A percentile compares a stretch with the other conserved stretches of the same genome.
phyloP scores from a whole-genome alignment of 108 stramenopile genomes.

The Cyclotella baltica region DNA sequence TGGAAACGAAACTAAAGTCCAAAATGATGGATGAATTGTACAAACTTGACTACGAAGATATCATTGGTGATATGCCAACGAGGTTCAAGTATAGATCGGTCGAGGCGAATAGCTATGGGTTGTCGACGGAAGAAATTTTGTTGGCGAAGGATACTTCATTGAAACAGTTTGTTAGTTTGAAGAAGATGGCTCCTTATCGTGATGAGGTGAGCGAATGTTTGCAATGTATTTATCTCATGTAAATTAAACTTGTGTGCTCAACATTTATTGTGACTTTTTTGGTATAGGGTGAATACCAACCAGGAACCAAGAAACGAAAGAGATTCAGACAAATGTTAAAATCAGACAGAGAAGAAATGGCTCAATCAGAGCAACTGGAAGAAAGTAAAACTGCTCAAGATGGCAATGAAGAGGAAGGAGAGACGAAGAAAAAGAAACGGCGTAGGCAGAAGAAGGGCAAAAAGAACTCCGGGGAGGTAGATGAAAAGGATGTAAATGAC shows the following conservation, averaged over 20 bases:
- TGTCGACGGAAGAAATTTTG: conserved; percentile 94
- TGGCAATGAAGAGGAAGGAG: conserved; percentile 32
- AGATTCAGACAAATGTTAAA: conserved; percentile 81
- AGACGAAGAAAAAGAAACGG: conserved; percentile 64
- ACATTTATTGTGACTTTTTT: neutral
- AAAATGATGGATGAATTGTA: conserved; percentile 94
- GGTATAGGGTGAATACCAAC: conserved; percentile 59
- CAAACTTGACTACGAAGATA: conserved; percentile 99
- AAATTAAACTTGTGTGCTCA: neutral
- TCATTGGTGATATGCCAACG: conserved; percentile 95
- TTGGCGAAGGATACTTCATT: conserved; percentile 91
- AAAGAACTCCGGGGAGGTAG: conserved; percentile 16
- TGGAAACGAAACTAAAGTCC: conserved; percentile 74
- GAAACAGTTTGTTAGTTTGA: conserved; percentile 95
- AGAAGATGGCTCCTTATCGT: conserved; percentile 96
- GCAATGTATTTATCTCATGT: too few relatives aligned
- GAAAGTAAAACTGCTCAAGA: conserved; percentile 1
- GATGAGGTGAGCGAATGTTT: conserved; percentile 62
- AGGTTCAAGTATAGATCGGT: conserved; percentile 99
- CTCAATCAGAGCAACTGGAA: conserved; percentile 41
- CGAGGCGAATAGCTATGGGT: conserved; percentile 89
- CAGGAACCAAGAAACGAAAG: conserved; percentile 77
- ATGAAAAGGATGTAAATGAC: neutral
- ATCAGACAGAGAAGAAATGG: conserved; percentile 52
- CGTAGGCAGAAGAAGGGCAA: conserved; percentile 56